Base-by-base conservation (phyloP, 495 filamentous ascomycete genomes). In the Neurospora sp. region DNA sequence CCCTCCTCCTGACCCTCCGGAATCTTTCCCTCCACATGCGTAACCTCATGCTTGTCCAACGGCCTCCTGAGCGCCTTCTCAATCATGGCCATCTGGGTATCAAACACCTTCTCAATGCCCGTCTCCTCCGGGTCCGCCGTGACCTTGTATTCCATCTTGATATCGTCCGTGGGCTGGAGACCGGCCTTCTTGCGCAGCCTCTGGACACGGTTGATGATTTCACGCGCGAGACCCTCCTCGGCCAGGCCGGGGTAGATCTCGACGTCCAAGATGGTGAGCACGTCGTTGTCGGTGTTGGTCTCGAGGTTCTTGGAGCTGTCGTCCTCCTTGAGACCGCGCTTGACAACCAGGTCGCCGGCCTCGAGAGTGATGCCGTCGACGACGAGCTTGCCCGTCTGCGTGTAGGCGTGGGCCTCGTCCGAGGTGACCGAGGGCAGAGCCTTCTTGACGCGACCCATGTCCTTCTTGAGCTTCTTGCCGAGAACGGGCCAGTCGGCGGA, bases 381-480 rank as follows among this genome's bases (percentile, higher is more conserved):
- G 3, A 88, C 82, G 40, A 98, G 93, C 78, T 86, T 88, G 78
- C 91, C 90, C 10, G 87, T 85, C 31, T 87, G 78, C 42, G 94
- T 84, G 76, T 93, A 98, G 84, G 81, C 53, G 76, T 91, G 90
- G 35, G 96, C 93, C 74, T 97, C 86, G 16, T 93, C 88, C 72
- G 90, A 94, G 27, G 88, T 92, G 68, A 99, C 84, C 65, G 82
- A 84, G 22, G 95, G 94, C 53, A 99, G 84, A 20, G 93, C 94
- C 80, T 96, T 96, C 84, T 94, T 94, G 71, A 98, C 94, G 81
- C 89, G 93, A 75, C 89, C 89, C 69, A 91, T 92, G 76, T 95
- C 96, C 84, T 96, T 98, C 87, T 93, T 96, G 70, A 98, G 86
- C 83, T 98, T 98, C 88, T 97, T 97, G 73, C 96, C 96, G 42